phyloP scores from a whole-genome alignment of 2,329 filamentous ascomycete genomes.

The Lasiodiplodia hormozganensis region DNA sequence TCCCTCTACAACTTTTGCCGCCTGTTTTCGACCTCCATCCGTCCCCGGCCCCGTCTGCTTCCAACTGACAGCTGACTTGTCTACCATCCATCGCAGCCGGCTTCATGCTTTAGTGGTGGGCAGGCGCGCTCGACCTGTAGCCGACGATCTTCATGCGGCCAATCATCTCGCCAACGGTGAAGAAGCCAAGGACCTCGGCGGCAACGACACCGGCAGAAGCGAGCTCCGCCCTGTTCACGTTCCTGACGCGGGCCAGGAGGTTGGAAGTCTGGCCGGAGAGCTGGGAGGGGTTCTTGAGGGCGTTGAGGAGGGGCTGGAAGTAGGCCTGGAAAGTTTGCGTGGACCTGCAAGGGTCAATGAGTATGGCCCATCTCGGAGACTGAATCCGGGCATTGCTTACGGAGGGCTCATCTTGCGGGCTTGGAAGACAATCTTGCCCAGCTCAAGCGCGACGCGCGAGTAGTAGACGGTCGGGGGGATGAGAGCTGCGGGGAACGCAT shows the following conservation, averaged over 20 bases:
- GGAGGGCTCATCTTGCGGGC: constrained; percentile 92
- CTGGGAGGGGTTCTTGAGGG: constrained; percentile 71
- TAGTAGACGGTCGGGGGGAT: constrained; percentile 91
- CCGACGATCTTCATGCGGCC: constrained; percentile 94
- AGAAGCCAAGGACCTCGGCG: constrained; percentile 93
- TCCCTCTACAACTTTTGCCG: constrained; percentile 28
- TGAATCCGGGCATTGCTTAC: constrained; percentile 67
- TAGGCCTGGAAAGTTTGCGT: constrained; percentile 84
- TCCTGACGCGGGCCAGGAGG: constrained; percentile 67
- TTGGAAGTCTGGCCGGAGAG: constrained; percentile 58
- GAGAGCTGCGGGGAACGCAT: constrained; percentile 65
- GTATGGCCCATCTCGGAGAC: constrained; percentile 2
- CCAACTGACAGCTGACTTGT: constrained; percentile 5
- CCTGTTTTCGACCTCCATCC: constrained; percentile 13
- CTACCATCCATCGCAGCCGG: constrained; percentile 9
- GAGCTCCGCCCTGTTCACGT: constrained; percentile 74
- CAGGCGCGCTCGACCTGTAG: constrained; percentile 62
- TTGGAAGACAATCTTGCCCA: constrained; percentile 85
- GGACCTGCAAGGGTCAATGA: constrained; percentile 61
- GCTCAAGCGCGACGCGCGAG: constrained; percentile 84
- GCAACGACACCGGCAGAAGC: constrained; percentile 76
- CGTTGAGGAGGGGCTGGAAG: constrained; percentile 77
- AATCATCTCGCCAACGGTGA: constrained; percentile 96
- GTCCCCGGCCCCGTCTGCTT: constrained; percentile 24
- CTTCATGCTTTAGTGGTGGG: constrained; percentile 39